Conservation (phyloP, 495 filamentous ascomycete genomes). For the Penicillium arizonense region DNA sequence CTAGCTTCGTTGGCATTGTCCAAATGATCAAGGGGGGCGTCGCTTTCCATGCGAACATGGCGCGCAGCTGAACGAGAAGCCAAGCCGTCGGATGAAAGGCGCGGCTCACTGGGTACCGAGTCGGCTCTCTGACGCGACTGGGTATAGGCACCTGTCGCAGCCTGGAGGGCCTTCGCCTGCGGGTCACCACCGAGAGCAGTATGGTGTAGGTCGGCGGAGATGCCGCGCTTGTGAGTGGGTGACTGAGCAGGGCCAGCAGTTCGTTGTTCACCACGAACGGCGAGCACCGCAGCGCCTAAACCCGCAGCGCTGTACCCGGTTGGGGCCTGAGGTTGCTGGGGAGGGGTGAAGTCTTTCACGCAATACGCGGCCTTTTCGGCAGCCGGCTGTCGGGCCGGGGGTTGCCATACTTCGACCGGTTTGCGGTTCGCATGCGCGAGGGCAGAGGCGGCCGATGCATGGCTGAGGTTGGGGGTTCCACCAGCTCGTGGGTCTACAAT, state of each 20-base stretch:
- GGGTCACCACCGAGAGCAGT: conserved; percentile 53
- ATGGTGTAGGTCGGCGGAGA: conserved; percentile 15
- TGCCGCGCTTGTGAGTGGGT: conserved; percentile 10
- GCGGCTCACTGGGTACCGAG: conserved; percentile 54
- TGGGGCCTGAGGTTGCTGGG: conserved; percentile 51
- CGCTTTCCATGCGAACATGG: conserved; percentile 29
- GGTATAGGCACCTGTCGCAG: conserved; percentile 72
- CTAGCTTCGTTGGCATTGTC: conserved; percentile 53
- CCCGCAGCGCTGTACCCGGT: conserved; percentile 54
- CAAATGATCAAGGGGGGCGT: conserved; percentile 28
- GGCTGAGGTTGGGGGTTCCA: conserved; percentile 64
- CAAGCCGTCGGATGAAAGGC: conserved; percentile 54
- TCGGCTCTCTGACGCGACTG: conserved; percentile 60
- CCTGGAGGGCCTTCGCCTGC: conserved; percentile 60
- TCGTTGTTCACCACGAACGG: conserved; percentile 59
- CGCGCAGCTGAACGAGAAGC: conserved; percentile 69
- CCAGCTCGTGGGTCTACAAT: conserved; percentile 65
- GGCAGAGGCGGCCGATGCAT: conserved; percentile 70
- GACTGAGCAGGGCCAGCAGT: conserved; percentile 9
- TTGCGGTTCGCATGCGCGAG: conserved; percentile 70
- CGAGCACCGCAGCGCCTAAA: conserved; percentile 70
- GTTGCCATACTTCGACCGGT: conserved; percentile 56
- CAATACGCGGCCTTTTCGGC: conserved; percentile 67
- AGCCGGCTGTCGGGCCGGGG: conserved; percentile 54
- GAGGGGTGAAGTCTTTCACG: conserved; percentile 65